Base-by-base conservation (phyloP, 805 yeast species). In the Blastobotrys terrestris region DNA sequence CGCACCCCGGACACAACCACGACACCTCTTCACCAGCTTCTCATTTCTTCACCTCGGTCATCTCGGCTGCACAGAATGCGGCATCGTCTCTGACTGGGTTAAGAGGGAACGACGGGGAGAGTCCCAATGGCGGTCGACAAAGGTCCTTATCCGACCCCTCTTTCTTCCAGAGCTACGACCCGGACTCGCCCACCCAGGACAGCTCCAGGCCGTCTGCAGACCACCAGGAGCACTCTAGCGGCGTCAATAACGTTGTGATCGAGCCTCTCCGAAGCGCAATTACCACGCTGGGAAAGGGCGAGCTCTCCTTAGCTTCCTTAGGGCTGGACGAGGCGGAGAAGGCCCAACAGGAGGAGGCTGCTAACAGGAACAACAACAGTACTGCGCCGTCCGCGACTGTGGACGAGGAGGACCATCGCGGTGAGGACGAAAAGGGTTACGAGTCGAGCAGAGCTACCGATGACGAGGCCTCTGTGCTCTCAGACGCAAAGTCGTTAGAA, bases 261-360 rank as follows among this genome's bases (percentile, higher is more conserved):
- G 60, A 57, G 40, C 64, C 63, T 3, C 18, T 55, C 16, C 44
- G 59, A 16, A 50, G 63, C 4, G 55, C 69, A 1, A 55, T 60
- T 4, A 58, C 62, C 11, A 62, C 70, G 6, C 55, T 67, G 31
- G 70, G 70, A 8, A 55, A 58, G 39, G 70, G 70, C 8, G 68
- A 67, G 44, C 57, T 67, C 22, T 63, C 70, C 2, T 53, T 67
- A 18, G 66, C 57, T 3, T 45, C 57, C 11, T 53, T 63, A 43
- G 66, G 66, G 1, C 51, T 55, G 14, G 48, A 18, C 11, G 46
- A 42, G 2, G 55, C 49, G n/a, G 21, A 20, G 18, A 46, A 39
- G 16, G 41, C 18, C 14, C 22, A 5, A 15, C 22, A 43, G 7
- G 45, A 13, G 5, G 26, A 43, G 16, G 44, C 13, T 14, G 14